Evolutionary conservation across 805 yeast genomes (phyloP).

Genomic region (Suhomyces vadensis): DNA sequence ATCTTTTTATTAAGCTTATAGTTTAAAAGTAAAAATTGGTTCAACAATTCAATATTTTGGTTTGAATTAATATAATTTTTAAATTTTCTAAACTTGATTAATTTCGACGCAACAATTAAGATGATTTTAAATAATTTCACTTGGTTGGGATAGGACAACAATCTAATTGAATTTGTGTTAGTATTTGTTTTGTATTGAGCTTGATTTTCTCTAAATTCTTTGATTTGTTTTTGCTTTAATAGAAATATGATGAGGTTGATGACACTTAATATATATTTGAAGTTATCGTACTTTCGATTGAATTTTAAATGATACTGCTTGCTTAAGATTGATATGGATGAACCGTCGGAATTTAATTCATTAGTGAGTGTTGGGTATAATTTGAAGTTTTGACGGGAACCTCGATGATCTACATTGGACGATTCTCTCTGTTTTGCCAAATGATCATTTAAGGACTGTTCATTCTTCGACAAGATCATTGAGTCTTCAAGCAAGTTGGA

Average conservation of each 20-base stretch:
- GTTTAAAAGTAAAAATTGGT: constrained; percentile 32
- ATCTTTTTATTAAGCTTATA: constrained; percentile 39
- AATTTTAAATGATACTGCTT: constrained; percentile 18
- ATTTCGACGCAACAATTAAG: constrained; percentile 28
- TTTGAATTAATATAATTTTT: constrained; percentile 24
- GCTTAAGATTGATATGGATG: constrained; percentile 15
- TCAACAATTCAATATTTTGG: constrained; percentile 23
- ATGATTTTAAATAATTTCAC: constrained; percentile 32
- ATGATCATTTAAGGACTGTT: constrained; percentile 28
- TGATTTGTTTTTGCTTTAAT: constrained; percentile 21
- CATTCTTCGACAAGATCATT: constrained; percentile 44
- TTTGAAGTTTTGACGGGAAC: background rate
- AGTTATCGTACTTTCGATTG: constrained; percentile 12
- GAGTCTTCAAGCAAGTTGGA: constrained; percentile 42
- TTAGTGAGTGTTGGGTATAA: constrained; percentile 6
- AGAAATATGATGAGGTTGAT: constrained; percentile 29
- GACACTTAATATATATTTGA: constrained; percentile 20
- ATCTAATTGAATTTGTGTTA: background rate
- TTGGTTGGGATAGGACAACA: constrained; percentile 12
- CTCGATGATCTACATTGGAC: background rate
- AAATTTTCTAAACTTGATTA: constrained; percentile 27
- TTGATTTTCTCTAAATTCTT: background rate
- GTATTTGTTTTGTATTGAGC: background rate
- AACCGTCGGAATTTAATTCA: constrained; percentile 23
- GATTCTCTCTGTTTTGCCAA: constrained; percentile 4